Conservation (phyloP, 2,329 filamentous ascomycete genomes). For the Diatrype stigma region DNA sequence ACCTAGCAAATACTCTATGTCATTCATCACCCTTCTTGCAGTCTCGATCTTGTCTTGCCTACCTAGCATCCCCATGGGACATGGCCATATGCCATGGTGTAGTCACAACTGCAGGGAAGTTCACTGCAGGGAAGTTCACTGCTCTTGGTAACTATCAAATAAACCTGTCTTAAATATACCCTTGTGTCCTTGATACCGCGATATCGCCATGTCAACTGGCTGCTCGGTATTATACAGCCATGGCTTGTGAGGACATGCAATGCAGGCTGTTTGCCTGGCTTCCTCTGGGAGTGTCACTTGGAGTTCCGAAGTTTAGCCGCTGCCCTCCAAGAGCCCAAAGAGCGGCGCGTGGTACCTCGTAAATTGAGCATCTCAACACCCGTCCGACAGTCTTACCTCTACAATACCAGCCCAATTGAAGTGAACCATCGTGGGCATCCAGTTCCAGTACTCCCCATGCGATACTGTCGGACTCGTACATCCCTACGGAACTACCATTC, state of each 20-base stretch:
- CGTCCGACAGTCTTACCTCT: neutral
- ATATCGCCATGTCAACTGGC: neutral
- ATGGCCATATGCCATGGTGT: neutral
- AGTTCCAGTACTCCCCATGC: neutral
- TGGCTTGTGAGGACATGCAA: neutral
- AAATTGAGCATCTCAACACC: neutral
- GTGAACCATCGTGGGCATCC: neutral
- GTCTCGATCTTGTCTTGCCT: neutral
- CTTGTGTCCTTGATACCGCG: neutral
- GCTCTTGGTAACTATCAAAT: neutral
- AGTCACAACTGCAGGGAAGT: too few relatives aligned
- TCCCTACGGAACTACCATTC: neutral
- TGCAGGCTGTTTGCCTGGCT: neutral
- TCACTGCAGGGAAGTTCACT: neutral
- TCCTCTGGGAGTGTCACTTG: neutral
- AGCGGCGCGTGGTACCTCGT: neutral
- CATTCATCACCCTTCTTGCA: neutral
- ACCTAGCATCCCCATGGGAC: neutral
- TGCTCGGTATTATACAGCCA: neutral
- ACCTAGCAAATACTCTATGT: neutral
- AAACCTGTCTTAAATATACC: neutral
- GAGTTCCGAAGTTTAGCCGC: slow-evolving; percentile 17
- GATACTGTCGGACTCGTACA: neutral
- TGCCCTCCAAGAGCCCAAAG: neutral
- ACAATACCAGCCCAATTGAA: neutral